Conservation (phyloP, 2,329 filamentous ascomycete genomes). For the Xylariaceae sp. region DNA sequence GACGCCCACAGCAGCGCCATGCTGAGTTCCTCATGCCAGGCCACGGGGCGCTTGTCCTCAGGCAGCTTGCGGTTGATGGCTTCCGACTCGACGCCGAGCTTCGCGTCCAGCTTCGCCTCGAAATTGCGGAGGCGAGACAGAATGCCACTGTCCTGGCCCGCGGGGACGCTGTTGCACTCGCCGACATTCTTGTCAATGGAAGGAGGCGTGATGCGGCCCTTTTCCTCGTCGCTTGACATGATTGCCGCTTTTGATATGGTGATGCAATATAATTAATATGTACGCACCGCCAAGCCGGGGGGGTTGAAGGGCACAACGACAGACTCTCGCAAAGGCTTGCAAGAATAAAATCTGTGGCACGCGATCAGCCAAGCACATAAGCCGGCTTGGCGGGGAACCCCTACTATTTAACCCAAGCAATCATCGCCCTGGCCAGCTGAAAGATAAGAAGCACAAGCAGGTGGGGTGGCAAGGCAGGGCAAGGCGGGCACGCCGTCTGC, state of each 20-base stretch:
- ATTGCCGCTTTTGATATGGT: background rate
- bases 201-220: constrained; percentile 1
- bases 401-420: background rate
- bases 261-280: background rate
- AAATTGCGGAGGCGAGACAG: constrained; percentile 22
- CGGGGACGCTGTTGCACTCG: constrained; percentile 1
- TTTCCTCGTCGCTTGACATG: constrained; percentile 21
- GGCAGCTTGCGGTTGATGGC: constrained; percentile 53
- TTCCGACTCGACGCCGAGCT: constrained; percentile 55
- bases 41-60: constrained; percentile 48
- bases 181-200: background rate
- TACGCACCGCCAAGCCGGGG: background rate
- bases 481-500: no score
- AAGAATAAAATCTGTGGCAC: no score
- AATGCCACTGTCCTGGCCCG: constrained; percentile 4
- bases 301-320: background rate
- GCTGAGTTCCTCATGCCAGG: constrained; percentile 32
- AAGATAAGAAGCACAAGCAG: no score
- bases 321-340: background rate
- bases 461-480: no score
- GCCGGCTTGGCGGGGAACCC: background rate
- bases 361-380: no score
- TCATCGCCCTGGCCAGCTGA: no score
- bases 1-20: constrained; percentile 61
- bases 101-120: constrained; percentile 46